Conservation (phyloP, 176 grass and related monocot genomes). For the Hordeum marinum region DNA sequence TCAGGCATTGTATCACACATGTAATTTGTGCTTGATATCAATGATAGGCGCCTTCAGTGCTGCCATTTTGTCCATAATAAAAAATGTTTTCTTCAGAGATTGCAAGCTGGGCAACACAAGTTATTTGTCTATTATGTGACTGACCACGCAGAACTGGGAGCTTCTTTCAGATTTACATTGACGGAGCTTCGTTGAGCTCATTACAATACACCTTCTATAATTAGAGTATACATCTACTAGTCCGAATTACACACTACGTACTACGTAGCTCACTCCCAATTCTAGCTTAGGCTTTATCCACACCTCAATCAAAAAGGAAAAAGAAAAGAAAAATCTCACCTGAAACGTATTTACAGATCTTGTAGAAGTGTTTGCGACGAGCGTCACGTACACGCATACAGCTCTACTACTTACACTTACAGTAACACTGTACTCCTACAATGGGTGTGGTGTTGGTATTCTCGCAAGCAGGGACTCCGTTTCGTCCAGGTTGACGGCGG, state of each 20-base stretch:
- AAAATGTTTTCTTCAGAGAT: neutral
- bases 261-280: conserved; percentile 10
- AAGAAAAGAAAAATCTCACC: conserved; percentile 25
- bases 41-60: too few species aligned
- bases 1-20: too few species aligned
- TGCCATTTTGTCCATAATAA: too few species aligned
- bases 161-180: conserved; percentile 24
- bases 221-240: conserved; percentile 24
- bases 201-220: conserved; percentile 34
- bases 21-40: too few species aligned
- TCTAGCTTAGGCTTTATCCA: conserved; percentile 39
- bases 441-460: neutral
- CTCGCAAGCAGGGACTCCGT: conserved; percentile 40
- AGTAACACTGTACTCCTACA: neutral
- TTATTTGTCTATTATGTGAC: neutral
- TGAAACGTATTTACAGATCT: conserved; percentile 62
- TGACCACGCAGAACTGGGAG: neutral
- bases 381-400: neutral
- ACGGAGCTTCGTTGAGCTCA: conserved; percentile 27
- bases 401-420: neutral
- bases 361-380: conserved; percentile 3
- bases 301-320: neutral
- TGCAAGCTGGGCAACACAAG: neutral
- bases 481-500: conserved; percentile 56
- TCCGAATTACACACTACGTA: conserved; percentile 12